Base-by-base conservation (phyloP, 306 rosid species). In the Vigna unguiculata region DNA sequence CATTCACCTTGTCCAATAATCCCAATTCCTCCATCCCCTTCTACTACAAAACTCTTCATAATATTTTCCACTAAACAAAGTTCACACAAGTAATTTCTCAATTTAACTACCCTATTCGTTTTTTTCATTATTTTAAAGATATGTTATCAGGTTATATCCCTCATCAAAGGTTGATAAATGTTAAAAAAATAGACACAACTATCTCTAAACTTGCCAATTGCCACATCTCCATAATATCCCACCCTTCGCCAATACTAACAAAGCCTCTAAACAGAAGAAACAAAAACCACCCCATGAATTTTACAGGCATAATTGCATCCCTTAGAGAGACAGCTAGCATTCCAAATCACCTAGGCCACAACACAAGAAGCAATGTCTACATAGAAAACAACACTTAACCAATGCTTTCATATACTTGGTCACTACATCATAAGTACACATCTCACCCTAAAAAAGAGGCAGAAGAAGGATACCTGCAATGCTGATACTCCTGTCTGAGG, bases 401-500 rank as follows among this genome's bases (percentile, higher is more conserved):
- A 63, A 17, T 17, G 16, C 28, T 62, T 9, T 62, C 69, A 38
- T 34, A 17, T 2, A 38, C 28, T 25, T 9, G 9, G 16, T 59
- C 47, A 60, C 41, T 22, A 58, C 48, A 7, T 1, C 40, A 25
- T 7, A 25, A 25, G 10, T 30, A 67, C 2, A 11, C 76, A 68
- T 57, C 10, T 30, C 25, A 78, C 28, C 36, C 24, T 47, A 59
- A 66, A 21, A 4, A 62, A 61, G 11, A 60, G 28, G 25, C 30
- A 24, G 41, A 51, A 11, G 2, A 68, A 59, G 6, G 10, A 72
- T 78, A 91, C 98, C 97, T 89, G 92, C 97, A 90, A 75, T 86
- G 97, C 85, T 95, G 96, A 85, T 95, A 92, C 58, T 95, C 97
- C 83, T 89, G 93, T 78, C 96, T 84, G 71, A 90, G 95, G 38